A percentile compares a stretch with the other conserved stretches of the same genome.
Evolutionary conservation across 73 alveolate species (phyloP).

Genomic region (Durusdinium trenchii): DNA sequence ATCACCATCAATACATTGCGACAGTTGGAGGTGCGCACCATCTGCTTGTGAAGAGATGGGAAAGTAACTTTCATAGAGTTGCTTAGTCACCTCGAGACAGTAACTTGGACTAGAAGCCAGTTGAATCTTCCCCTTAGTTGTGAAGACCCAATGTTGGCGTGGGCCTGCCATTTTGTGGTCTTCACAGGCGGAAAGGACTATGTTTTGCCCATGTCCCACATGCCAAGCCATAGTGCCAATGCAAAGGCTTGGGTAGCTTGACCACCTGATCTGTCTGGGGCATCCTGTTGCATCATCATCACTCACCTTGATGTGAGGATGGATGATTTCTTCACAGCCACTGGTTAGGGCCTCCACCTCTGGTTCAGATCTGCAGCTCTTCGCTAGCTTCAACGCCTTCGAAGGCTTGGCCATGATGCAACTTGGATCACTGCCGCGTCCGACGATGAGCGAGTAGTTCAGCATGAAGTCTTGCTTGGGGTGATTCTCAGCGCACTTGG

Average conservation of each 20-base stretch:
- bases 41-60: too few species aligned
- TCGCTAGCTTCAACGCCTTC: background rate
- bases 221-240: slow-evolving; percentile 60
- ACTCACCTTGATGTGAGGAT: background rate
- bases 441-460: background rate
- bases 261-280: slow-evolving; percentile 47
- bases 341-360: background rate
- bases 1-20: slow-evolving; percentile 67
- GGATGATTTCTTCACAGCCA: background rate
- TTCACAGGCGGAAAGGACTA: slow-evolving; percentile 52
- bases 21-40: slow-evolving; percentile 18
- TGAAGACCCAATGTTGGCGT: slow-evolving; percentile 63
- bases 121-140: slow-evolving; percentile 35
- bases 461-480: slow-evolving; percentile 4
- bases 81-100: slow-evolving; percentile 6
- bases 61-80: background rate
- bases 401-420: background rate
- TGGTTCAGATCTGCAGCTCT: background rate
- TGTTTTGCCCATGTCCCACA: slow-evolving; percentile 43
- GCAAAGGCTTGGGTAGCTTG: background rate
- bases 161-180: slow-evolving; percentile 22
- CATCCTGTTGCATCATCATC: background rate
- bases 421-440: background rate
- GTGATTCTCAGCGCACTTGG: background rate
- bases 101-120: slow-evolving; percentile 86